A percentile compares a stretch with the other conserved stretches of the same genome.
phyloP scores from a whole-genome alignment of 495 filamentous ascomycete genomes.

The Lasiosphaeria ovina region DNA sequence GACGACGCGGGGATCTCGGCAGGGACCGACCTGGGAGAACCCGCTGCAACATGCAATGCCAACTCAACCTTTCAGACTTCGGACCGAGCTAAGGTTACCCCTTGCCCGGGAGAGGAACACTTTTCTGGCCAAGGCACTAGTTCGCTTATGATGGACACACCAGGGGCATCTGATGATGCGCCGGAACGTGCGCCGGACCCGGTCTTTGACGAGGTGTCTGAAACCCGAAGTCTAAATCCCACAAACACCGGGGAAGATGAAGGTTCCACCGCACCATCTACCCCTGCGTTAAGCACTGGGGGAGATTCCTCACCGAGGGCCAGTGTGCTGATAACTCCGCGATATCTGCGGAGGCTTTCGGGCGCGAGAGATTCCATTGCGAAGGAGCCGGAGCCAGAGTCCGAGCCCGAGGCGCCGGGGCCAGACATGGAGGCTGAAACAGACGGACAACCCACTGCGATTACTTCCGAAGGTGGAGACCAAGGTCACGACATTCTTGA shows the following conservation, averaged over 20 bases:
- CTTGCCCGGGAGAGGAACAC: background rate
- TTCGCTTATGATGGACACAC: constrained; percentile 27
- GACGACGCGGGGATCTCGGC: constrained; percentile 3
- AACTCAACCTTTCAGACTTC: background rate
- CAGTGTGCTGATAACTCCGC: constrained; percentile 33
- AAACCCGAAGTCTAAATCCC: constrained; percentile 2
- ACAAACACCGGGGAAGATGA: constrained; percentile 19
- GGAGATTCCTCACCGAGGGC: constrained; percentile 35
- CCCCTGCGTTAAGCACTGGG: constrained; percentile 37
- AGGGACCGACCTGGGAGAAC: constrained; percentile 8
- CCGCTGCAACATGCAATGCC: background rate
- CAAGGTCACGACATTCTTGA: background rate
- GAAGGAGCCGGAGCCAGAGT: constrained; percentile 11
- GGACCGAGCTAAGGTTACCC: background rate
- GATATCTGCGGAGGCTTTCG: constrained; percentile 16
- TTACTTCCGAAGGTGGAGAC: background rate
- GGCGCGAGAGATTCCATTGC: constrained; percentile 17
- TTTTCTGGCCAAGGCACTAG: background rate
- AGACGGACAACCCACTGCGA: background rate
- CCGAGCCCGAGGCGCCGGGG: constrained; percentile 25
- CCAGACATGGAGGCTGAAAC: constrained; percentile 2
- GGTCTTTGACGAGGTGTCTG: background rate
- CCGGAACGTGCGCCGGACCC: constrained; percentile 8
- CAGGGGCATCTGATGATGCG: constrained; percentile 23
- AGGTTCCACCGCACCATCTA: constrained; percentile 38